Evolutionary conservation across 148 eudicot genomes (phyloP), one percentile per base, ranked within the genome.

Genomic region (Mesembryanthemum crystallinum): DNA sequence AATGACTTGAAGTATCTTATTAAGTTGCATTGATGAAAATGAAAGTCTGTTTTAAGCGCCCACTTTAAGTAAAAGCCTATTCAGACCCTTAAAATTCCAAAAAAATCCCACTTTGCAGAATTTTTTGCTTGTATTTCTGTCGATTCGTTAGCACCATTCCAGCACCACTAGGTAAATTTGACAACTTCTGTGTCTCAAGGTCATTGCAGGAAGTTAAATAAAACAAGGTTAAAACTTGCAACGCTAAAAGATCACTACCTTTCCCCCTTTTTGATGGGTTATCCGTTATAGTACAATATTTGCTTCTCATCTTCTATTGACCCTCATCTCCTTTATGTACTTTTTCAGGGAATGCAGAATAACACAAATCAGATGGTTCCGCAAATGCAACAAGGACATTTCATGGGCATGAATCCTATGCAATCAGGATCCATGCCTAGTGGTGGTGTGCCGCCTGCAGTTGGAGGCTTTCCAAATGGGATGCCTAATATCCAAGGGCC

Each of bases 291-390:
- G 24, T 42, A n/a, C n/a, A 67, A 24, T 39, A 32, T 71, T 1
- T 64, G 33, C 23, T 17, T 9, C 39, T 18, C 43, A 57, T 13
- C 9, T 13, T 18, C 42, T 52, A 18, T 15, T 79, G 64, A 76
- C 29, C 21, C 29, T 15, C 29, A 3, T 35, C 39, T 35, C 39
- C 39, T 35, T 35, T 35, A 35, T 28, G 69, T 64, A 67, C 9
- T 65, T 23, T 54, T 78, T 39, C 83, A 84, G 94, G 97, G 90
- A 27, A 85, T 92, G 89, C 97, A 89, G 79, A 90, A 87, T 67
- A n/a, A n/a, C n/a, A 79, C 88, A 83, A 90, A 85, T 85, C 98
- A 89, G 83, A 94, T 91, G 93, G 88, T 73, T 60, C 92, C 95
- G 75, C 94, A 85, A 80, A 75, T 88, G 90, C 96, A 85, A 62